Evolutionary conservation across 495 filamentous ascomycete genomes (phyloP).

Genomic region (Neurospora sublineolata): DNA sequence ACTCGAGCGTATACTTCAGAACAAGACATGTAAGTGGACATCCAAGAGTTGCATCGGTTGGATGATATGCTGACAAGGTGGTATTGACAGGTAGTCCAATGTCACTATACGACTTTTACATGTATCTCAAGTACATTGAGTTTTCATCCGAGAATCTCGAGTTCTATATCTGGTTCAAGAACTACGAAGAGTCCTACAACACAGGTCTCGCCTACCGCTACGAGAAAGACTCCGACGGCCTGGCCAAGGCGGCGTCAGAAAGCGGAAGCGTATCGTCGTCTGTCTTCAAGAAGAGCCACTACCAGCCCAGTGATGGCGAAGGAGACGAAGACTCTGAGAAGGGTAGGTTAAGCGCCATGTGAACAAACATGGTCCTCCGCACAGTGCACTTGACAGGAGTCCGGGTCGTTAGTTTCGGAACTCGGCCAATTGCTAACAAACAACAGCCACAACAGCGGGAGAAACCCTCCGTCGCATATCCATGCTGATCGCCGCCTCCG

Average conservation of each 20-base stretch:
- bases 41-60: not conserved
- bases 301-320: not conserved
- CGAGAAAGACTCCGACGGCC: conserved; percentile 15
- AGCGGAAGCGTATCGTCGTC: conserved; percentile 14
- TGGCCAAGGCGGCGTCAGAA: conserved; percentile 13
- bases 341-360: not conserved
- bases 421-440: not conserved
- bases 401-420: not conserved
- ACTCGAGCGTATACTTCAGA: conserved; percentile 29
- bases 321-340: not conserved
- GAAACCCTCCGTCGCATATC: conserved; percentile 26
- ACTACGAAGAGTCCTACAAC: conserved; percentile 25
- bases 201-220: conserved; percentile 10
- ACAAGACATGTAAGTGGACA: conserved; percentile 26
- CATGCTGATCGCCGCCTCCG: conserved; percentile 20
- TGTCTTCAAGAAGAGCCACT: conserved; percentile 2
- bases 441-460: conserved; percentile 3
- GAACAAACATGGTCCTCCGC: not conserved
- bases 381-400: not conserved
- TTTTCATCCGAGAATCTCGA: conserved; percentile 42
- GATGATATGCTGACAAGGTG: not conserved
- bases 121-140: conserved; percentile 32
- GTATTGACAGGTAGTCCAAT: conserved; percentile 21
- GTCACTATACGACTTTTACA: conserved; percentile 30
- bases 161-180: conserved; percentile 58